These are phyloP conservation scores for Globisporangium heterothallicum DNA, from an alignment of 352 stramenopile species.

Conservation along the genomic window DNA sequence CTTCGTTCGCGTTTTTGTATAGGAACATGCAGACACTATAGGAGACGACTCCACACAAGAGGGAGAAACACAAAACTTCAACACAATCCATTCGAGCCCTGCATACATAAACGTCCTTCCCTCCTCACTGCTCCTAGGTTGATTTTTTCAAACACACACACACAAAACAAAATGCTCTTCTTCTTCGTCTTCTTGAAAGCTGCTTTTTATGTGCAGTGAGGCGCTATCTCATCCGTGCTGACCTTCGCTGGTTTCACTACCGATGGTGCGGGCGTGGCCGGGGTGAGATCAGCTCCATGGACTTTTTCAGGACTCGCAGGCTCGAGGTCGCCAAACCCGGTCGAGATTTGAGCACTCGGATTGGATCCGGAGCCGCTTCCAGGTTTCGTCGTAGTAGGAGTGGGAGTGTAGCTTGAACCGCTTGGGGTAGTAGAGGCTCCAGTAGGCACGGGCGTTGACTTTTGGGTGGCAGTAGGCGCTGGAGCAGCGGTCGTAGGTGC, in stretches of 20 bases:
- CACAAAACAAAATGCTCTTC: not conserved
- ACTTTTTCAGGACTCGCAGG: conserved; percentile 13
- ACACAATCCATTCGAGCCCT: no score
- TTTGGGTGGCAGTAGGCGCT: conserved; percentile 1
- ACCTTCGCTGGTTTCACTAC: conserved; percentile 5
- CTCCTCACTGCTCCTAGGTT: no score
- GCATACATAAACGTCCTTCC: no score
- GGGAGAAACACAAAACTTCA: no score
- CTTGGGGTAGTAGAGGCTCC: not conserved
- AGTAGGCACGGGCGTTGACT: conserved; percentile 1
- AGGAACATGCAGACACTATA: no score
- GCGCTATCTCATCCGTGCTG: not conserved
- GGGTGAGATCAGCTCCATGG: conserved; percentile 11
- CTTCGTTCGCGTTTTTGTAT: no score
- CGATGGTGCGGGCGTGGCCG: conserved; percentile 9
- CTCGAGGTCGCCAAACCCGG: conserved; percentile 10
- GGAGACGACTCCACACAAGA: no score
- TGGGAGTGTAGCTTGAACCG: not conserved
- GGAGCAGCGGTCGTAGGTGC: conserved; percentile 3
- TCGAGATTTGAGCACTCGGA: conserved; percentile 8
- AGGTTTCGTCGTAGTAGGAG: not conserved
- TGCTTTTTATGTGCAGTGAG: conserved; percentile 11
- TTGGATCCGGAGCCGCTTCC: conserved; percentile 3
- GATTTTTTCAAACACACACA: not conserved
- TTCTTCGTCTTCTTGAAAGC: not conserved